Percentiles rank a stretch among this genome's conserved stretches.
Evolutionary conservation across 2,329 filamentous ascomycete genomes (phyloP).

Genomic region (Xylaria hypoxylon): DNA sequence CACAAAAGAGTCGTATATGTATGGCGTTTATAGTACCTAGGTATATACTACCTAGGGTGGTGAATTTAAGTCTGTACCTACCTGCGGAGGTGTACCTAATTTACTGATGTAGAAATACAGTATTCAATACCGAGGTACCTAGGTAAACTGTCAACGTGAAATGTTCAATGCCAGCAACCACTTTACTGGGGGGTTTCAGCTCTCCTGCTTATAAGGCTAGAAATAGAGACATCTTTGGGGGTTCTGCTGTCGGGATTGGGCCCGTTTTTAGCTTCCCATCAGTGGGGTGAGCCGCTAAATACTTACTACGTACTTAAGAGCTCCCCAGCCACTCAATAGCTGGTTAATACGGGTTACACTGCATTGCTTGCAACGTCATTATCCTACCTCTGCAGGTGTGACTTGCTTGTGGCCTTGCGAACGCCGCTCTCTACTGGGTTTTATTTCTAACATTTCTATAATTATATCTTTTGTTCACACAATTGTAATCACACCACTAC

Average conservation of each 20-base stretch:
- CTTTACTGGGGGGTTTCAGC: too few species aligned
- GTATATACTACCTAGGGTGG: too few species aligned
- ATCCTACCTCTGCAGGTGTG: background rate
- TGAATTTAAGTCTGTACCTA: too few species aligned
- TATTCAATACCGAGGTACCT: too few species aligned
- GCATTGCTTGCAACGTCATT: slow-evolving; percentile 35
- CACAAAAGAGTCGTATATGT: too few species aligned
- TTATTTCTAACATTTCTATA: slow-evolving; percentile 6
- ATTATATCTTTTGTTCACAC: slow-evolving; percentile 16
- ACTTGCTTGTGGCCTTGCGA: background rate
- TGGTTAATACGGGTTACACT: background rate
- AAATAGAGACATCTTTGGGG: slow-evolving; percentile 1
- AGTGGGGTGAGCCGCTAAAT: slow-evolving; percentile 3
- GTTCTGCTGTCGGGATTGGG: background rate
- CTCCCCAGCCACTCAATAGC: slow-evolving; percentile 18
- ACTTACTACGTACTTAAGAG: background rate
- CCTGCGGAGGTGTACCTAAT: too few species aligned
- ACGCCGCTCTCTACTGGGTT: background rate
- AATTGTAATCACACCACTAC: background rate
- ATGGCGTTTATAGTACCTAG: too few species aligned
- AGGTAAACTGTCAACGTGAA: too few species aligned
- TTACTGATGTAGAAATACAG: too few species aligned
- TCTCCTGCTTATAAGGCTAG: background rate
- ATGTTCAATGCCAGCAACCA: too few species aligned
- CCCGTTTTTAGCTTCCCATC: slow-evolving; percentile 17